Evolutionary conservation across 192 early-diverging fungal genomes (phyloP).

Genomic region (Umbelopsis isabellina): DNA sequence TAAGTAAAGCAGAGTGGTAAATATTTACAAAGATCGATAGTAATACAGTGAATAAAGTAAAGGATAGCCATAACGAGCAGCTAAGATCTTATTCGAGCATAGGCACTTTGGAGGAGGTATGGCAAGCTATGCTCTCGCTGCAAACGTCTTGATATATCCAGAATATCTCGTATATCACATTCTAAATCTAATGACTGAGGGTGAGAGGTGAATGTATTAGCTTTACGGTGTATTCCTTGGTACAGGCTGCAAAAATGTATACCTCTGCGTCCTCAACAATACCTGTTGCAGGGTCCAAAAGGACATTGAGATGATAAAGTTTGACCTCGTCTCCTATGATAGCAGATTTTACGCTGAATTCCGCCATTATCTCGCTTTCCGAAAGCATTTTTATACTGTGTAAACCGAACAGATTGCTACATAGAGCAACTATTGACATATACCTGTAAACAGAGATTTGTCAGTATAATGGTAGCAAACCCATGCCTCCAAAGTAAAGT

Average conservation of each 20-base stretch:
- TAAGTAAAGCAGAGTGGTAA: too few relatives aligned
- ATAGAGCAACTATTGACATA: neutral
- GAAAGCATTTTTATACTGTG: conserved; percentile 2
- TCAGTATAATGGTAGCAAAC: neutral
- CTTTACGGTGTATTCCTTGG: too few relatives aligned
- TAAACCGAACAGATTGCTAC: neutral
- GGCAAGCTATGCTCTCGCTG: too few relatives aligned
- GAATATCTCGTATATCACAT: too few relatives aligned
- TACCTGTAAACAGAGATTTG: neutral
- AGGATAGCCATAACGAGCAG: too few relatives aligned
- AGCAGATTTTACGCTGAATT: neutral
- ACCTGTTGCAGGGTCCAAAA: neutral
- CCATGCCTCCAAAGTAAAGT: neutral
- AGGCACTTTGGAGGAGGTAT: too few relatives aligned
- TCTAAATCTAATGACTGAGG: too few relatives aligned
- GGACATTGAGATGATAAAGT: conserved; percentile 1
- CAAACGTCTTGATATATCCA: too few relatives aligned
- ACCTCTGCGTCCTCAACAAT: conserved; percentile 7
- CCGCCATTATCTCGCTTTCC: neutral
- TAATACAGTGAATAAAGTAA: too few relatives aligned
- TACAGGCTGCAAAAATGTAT: neutral
- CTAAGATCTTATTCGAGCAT: too few relatives aligned
- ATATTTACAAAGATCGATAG: too few relatives aligned
- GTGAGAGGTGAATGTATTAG: too few relatives aligned
- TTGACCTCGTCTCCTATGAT: neutral